Percentiles rank a stretch among this genome's conserved stretches.
Conservation (phyloP, 2,329 filamentous ascomycete species). For the Fusarium continuum region DNA sequence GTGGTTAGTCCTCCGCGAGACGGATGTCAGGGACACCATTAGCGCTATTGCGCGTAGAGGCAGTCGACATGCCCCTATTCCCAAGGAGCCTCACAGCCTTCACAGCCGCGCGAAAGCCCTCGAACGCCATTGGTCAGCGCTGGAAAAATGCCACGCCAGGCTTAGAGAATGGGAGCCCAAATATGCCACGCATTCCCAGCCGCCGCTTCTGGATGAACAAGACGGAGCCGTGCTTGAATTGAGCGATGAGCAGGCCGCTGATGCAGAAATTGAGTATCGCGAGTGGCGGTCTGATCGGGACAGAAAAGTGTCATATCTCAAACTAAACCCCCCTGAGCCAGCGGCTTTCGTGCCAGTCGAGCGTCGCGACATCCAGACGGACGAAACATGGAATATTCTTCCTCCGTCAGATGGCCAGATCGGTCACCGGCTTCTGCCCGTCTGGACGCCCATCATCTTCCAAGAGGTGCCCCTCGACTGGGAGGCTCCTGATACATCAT, state of each 20-base stretch:
- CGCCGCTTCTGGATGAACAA: background rate
- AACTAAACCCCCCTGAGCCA: conserved; percentile 2
- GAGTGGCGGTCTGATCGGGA: conserved; percentile 17
- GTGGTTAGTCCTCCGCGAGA: conserved; percentile 14
- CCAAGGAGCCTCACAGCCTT: conserved; percentile 14
- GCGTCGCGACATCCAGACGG: conserved; percentile 11
- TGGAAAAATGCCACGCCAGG: conserved; percentile 28
- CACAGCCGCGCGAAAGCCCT: conserved; percentile 14
- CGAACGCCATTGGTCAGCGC: conserved; percentile 19
- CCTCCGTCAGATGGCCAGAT: background rate
- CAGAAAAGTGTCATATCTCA: conserved; percentile 12
- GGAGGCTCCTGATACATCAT: background rate
- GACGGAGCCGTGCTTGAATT: background rate
- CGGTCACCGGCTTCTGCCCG: conserved; percentile 1
- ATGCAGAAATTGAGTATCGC: conserved; percentile 17
- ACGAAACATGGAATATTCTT: conserved; percentile 12
- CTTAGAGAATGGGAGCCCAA: conserved; percentile 23
- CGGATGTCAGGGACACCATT: conserved; percentile 18
- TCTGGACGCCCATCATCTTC: conserved; percentile 16
- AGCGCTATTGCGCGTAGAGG: conserved; percentile 18
- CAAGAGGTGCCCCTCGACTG: conserved; percentile 14
- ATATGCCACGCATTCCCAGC: conserved; percentile 3
- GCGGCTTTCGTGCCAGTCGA: background rate
- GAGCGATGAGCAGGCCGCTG: conserved; percentile 6
- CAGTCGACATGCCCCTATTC: conserved; percentile 2